These are phyloP conservation scores for Polytrichum commune DNA, from an alignment of 225 moss, liverwort and hornwort genomes.

Conservation along the genomic window DNA sequence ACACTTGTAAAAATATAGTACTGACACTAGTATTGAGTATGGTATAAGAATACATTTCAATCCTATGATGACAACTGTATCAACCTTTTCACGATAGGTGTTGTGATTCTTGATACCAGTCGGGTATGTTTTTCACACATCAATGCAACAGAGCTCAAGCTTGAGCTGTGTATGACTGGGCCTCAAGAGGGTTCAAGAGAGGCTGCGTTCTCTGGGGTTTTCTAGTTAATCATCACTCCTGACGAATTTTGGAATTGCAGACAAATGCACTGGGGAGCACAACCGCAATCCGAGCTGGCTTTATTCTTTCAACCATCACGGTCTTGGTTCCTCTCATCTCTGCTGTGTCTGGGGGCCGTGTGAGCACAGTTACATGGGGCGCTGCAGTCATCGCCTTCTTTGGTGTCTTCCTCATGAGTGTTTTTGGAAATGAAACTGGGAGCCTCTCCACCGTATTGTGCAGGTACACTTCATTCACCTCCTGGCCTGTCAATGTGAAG, in stretches of 20 bases:
- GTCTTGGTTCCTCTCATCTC: slow-evolving; percentile 57
- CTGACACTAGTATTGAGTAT: too few species aligned
- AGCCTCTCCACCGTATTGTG: slow-evolving; percentile 46
- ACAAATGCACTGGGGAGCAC: slow-evolving; percentile 57
- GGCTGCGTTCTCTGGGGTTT: too few species aligned
- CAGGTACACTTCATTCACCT: slow-evolving; percentile 33
- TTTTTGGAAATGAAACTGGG: slow-evolving; percentile 38
- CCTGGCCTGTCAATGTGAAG: too few species aligned
- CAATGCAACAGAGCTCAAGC: too few species aligned
- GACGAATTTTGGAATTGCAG: slow-evolving; percentile 17
- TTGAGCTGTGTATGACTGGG: too few species aligned
- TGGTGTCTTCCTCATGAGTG: slow-evolving; percentile 53
- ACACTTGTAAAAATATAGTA: too few species aligned
- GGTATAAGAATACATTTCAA: too few species aligned
- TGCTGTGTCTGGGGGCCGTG: slow-evolving; percentile 34
- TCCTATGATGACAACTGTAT: too few species aligned
- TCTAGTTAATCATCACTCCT: neutral
- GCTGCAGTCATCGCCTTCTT: slow-evolving; percentile 49
- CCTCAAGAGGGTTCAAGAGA: too few species aligned
- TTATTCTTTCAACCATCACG: slow-evolving; percentile 59
- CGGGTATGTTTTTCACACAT: too few species aligned
- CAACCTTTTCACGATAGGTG: too few species aligned
- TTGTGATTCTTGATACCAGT: too few species aligned
- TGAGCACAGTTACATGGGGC: slow-evolving; percentile 54
- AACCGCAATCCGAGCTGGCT: slow-evolving; percentile 50